Conservation (phyloP, 2,329 filamentous ascomycete species). For the Penicillium freii region DNA sequence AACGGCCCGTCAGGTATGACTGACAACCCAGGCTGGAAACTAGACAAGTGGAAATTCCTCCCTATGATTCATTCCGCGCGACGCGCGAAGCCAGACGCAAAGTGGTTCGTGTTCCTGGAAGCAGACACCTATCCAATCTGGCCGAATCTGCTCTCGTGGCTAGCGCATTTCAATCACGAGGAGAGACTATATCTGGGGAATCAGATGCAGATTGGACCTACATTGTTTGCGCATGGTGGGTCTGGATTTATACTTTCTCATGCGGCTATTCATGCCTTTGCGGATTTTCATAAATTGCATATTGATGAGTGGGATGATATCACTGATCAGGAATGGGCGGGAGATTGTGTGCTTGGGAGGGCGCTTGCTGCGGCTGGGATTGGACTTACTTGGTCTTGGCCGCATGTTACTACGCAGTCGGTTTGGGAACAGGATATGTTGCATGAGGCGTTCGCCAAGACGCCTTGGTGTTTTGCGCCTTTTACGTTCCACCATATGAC, state of each 20-base stretch:
- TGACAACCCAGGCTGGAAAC: slow-evolving; percentile 46
- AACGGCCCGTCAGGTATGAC: slow-evolving; percentile 32
- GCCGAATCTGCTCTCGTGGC: slow-evolving; percentile 52
- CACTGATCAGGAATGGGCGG: slow-evolving; percentile 45
- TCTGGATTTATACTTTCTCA: slow-evolving; percentile 51
- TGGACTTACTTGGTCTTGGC: slow-evolving; percentile 34
- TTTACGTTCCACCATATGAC: slow-evolving; percentile 33
- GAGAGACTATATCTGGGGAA: slow-evolving; percentile 52
- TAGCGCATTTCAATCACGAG: slow-evolving; percentile 46
- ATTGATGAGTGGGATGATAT: slow-evolving; percentile 43
- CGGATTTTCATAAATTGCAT: slow-evolving; percentile 41
- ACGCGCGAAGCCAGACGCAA: slow-evolving; percentile 43
- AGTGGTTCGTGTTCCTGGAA: slow-evolving; percentile 58
- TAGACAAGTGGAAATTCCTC: slow-evolving; percentile 58
- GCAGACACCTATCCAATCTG: slow-evolving; percentile 56
- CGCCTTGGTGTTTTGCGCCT: slow-evolving; percentile 29
- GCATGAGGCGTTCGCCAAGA: slow-evolving; percentile 15
- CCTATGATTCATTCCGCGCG: slow-evolving; percentile 53
- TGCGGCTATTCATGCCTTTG: slow-evolving; percentile 44
- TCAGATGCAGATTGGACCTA: slow-evolving; percentile 47
- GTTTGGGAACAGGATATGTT: slow-evolving; percentile 29
- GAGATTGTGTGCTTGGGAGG: slow-evolving; percentile 48
- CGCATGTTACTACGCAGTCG: slow-evolving; percentile 21
- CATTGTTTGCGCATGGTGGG: slow-evolving; percentile 51
- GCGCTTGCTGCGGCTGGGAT: slow-evolving; percentile 44